Evolutionary conservation across 352 stramenopile genomes (phyloP).

Genomic region (Pythium monospermum): DNA sequence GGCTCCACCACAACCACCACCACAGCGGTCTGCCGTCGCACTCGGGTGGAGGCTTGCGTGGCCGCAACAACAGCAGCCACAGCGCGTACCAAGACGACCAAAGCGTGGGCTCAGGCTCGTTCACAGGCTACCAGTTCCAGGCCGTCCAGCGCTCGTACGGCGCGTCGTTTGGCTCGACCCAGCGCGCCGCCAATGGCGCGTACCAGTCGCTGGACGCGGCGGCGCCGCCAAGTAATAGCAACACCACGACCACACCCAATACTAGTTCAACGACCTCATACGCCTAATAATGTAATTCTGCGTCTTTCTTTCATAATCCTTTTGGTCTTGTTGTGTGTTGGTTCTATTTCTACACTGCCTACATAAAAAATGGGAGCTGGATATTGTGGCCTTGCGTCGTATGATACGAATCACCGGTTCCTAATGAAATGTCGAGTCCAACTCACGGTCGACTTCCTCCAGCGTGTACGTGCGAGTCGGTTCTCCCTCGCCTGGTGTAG

Average conservation of each 20-base stretch:
- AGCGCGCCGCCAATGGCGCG: neutral
- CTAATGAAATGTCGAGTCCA: constrained; percentile 18
- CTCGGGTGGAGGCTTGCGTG: constrained; percentile 23
- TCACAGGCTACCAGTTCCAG: constrained; percentile 66
- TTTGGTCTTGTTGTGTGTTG: neutral
- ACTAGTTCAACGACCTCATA: neutral
- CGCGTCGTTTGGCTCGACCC: constrained; percentile 11
- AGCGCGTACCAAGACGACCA: constrained; percentile 46
- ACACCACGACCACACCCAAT: neutral
- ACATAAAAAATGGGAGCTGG: too few relatives aligned
- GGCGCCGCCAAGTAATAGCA: neutral
- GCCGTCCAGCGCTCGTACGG: constrained; percentile 21
- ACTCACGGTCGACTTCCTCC: constrained; percentile 18
- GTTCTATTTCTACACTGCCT: constrained; percentile 6
- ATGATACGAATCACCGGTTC: too few relatives aligned
- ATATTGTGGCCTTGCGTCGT: too few relatives aligned
- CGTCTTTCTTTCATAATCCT: neutral
- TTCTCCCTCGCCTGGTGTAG: constrained; percentile 14
- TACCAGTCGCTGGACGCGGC: constrained; percentile 7
- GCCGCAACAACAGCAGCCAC: constrained; percentile 27
- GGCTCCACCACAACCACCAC: too few relatives aligned
- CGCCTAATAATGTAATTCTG: constrained; percentile 20
- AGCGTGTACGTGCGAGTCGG: constrained; percentile 14
- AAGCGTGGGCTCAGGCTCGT: constrained; percentile 31
- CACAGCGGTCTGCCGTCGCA: neutral